Conservation (phyloP, 352 stramenopile species). For the Globisporangium canariense region DNA sequence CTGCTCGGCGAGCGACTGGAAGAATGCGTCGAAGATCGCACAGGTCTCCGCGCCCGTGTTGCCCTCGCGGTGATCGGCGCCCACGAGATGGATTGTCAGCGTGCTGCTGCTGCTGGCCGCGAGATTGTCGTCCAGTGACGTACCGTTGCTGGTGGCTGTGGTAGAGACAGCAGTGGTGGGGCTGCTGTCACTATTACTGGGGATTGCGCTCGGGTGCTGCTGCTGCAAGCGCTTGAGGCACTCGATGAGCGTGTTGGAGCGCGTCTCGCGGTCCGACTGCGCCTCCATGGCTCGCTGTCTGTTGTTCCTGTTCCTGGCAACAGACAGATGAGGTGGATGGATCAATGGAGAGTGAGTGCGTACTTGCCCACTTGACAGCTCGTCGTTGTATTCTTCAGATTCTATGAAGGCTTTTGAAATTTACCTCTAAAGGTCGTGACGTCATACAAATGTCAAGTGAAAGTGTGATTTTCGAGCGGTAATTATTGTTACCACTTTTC, state of each 20-base stretch:
- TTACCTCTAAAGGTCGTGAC: too few relatives aligned
- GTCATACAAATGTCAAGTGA: too few relatives aligned
- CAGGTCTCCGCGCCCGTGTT: conserved; percentile 56
- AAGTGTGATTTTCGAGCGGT: too few relatives aligned
- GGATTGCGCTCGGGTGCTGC: conserved; percentile 6
- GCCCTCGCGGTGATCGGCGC: conserved; percentile 75
- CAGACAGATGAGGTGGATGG: too few relatives aligned
- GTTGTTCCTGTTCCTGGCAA: too few relatives aligned
- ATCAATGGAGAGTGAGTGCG: too few relatives aligned
- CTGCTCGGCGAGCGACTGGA: conserved; percentile 32
- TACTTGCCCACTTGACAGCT: too few relatives aligned
- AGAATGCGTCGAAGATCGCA: conserved; percentile 51
- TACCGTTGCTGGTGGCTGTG: not conserved
- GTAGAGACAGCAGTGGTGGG: too few relatives aligned
- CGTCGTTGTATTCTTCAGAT: too few relatives aligned
- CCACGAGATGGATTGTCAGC: conserved; percentile 66
- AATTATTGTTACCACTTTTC: too few relatives aligned
- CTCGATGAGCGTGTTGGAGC: conserved; percentile 31
- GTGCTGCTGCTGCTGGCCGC: not conserved
- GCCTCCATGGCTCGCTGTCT: conserved; percentile 3
- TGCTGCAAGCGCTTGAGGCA: conserved; percentile 29
- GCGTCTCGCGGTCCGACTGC: conserved; percentile 14
- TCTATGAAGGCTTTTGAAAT: too few relatives aligned
- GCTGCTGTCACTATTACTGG: not conserved
- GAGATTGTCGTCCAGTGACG: not conserved